Conservation (phyloP, 148 eudicot genomes). For the Rhododendron williamsianum region DNA sequence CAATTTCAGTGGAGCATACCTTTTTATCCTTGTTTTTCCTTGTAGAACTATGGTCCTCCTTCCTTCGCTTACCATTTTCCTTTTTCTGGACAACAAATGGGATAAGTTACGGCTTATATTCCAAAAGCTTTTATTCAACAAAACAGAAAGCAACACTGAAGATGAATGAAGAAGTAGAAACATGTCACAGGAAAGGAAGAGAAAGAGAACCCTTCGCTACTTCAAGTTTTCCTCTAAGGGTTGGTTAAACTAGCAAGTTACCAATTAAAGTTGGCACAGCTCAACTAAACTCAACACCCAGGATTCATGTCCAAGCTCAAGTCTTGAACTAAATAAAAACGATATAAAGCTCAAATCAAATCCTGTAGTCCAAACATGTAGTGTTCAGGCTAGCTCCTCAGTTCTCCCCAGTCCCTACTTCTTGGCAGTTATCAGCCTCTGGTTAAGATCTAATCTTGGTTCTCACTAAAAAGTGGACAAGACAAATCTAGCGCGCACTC, state of each 20-base stretch:
- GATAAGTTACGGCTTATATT: neutral
- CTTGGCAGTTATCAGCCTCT: neutral
- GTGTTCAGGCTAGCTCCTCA: neutral
- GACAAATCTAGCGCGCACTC: neutral
- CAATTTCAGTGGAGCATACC: conserved; percentile 27
- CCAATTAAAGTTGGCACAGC: neutral
- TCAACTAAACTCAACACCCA: neutral
- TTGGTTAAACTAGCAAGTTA: neutral
- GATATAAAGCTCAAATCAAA: neutral
- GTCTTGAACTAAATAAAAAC: neutral
- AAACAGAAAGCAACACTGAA: neutral
- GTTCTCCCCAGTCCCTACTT: neutral
- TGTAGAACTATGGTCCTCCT: conserved; percentile 52
- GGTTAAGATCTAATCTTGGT: neutral
- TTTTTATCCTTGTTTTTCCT: conserved; percentile 76
- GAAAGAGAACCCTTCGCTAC: neutral
- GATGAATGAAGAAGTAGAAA: neutral
- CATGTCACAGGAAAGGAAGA: neutral
- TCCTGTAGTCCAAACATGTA: neutral
- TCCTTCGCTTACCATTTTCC: conserved; percentile 75
- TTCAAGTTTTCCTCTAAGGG: neutral
- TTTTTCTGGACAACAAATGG: conserved; percentile 50
- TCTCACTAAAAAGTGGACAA: neutral
- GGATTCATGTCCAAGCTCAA: neutral
- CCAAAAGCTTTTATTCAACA: neutral